A percentile compares a stretch with the other conserved stretches of the same genome.
phyloP scores from a whole-genome alignment of 1,284 basidiomycete species.

The Cryptococcus jaspeensis region DNA sequence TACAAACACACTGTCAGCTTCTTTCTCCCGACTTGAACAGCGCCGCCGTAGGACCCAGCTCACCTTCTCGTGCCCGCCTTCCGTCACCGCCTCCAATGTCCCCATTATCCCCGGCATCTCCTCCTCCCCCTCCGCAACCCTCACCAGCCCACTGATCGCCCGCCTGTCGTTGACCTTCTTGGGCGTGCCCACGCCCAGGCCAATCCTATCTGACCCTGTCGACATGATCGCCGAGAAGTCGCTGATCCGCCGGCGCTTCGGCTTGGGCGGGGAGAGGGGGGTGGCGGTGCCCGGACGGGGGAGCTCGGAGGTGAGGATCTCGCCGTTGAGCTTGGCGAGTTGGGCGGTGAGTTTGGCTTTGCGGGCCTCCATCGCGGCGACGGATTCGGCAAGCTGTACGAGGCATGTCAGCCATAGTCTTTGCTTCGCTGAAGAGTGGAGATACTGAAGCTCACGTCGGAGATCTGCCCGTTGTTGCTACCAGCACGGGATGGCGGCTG shows the following conservation, averaged over 20 bases:
- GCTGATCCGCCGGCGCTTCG: slow-evolving; percentile 47
- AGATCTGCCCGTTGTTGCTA: slow-evolving; percentile 16
- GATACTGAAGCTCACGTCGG: slow-evolving; percentile 21
- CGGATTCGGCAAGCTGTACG: slow-evolving; percentile 39
- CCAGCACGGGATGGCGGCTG: not conserved
- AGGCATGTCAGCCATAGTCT: not conserved
- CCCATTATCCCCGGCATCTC: slow-evolving; percentile 20
- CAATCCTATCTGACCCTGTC: slow-evolving; percentile 21
- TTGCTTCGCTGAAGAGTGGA: not conserved
- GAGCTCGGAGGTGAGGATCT: slow-evolving; percentile 47
- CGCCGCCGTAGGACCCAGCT: slow-evolving; percentile 4
- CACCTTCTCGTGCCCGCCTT: slow-evolving; percentile 11
- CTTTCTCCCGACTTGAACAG: not conserved
- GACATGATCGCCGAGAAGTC: slow-evolving; percentile 36
- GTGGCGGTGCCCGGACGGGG: slow-evolving; percentile 23
- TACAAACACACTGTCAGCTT: slow-evolving; percentile 8
- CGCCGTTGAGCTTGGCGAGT: slow-evolving; percentile 46
- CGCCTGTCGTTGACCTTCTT: slow-evolving; percentile 34
- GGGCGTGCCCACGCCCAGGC: slow-evolving; percentile 32
- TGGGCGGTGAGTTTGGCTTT: slow-evolving; percentile 40
- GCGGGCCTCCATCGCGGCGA: slow-evolving; percentile 45
- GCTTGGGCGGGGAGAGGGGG: slow-evolving; percentile 28
- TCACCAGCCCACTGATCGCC: slow-evolving; percentile 43
- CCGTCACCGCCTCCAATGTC: slow-evolving; percentile 15
- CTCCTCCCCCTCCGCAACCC: slow-evolving; percentile 33